Conservation (phyloP, 2,329 filamentous ascomycete species). For the Corniculantispora saksenae region DNA sequence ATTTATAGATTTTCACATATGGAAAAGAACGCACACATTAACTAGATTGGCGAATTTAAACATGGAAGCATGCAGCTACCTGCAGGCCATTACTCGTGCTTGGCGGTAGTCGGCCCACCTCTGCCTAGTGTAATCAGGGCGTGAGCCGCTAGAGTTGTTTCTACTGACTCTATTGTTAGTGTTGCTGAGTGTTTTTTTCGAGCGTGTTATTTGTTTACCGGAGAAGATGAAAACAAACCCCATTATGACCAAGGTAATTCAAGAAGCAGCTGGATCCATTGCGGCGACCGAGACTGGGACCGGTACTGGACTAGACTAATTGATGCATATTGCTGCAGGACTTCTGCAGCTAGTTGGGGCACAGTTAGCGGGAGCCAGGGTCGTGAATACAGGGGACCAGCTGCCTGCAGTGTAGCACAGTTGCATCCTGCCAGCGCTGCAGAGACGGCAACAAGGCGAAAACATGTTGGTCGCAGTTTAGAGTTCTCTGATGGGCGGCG, state of each 20-base stretch:
- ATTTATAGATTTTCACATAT: not conserved
- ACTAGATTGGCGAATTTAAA: not conserved
- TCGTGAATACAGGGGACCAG: not conserved
- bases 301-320: no score
- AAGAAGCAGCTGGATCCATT: not conserved
- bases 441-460: not conserved
- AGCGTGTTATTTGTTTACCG: not conserved
- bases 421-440: not conserved
- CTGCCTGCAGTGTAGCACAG: not conserved
- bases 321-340: not conserved
- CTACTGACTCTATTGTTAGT: not conserved
- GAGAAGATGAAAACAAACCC: not conserved
- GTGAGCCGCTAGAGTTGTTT: not conserved
- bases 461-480: not conserved
- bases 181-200: not conserved
- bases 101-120: conserved; percentile 5
- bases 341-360: not conserved
- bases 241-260: not conserved
- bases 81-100: conserved; percentile 19
- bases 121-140: not conserved
- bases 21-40: not conserved
- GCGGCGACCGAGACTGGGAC: not conserved
- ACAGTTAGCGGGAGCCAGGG: not conserved
- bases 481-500: not conserved
- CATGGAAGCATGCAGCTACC: not conserved